Percentiles rank a stretch among this genome's conserved stretches.
phyloP scores from a whole-genome alignment of 345 rosid genomes.

The Salix brachista region DNA sequence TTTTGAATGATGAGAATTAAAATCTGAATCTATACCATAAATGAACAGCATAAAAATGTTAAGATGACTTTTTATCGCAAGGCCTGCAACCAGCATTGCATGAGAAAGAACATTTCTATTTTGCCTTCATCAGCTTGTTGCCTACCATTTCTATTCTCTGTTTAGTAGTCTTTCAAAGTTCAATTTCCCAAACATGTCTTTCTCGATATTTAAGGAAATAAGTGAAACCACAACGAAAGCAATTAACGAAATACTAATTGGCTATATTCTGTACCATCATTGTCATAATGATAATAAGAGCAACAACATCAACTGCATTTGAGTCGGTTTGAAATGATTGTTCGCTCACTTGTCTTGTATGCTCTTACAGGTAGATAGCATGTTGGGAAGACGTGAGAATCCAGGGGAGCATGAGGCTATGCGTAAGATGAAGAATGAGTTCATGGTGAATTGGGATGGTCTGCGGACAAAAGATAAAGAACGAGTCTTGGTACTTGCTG shows the following conservation, averaged over 20 bases:
- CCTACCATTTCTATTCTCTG: background rate
- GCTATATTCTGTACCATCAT: background rate
- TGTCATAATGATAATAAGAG: background rate
- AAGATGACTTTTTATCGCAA: background rate
- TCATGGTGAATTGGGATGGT: constrained; percentile 99
- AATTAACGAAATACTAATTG: background rate
- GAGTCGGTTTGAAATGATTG: background rate
- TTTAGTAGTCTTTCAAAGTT: background rate
- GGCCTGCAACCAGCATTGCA: background rate
- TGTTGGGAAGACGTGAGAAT: constrained; percentile 97
- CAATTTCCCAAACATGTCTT: background rate
- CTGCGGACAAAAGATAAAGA: constrained; percentile 93
- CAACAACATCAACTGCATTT: background rate
- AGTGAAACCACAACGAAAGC: background rate
- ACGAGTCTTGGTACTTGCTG: constrained; percentile 91
- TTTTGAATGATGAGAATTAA: background rate
- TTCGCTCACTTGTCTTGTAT: background rate
- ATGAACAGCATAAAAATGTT: background rate
- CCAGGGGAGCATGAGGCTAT: constrained; percentile 99
- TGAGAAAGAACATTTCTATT: background rate
- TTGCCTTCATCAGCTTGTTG: background rate
- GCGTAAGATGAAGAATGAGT: constrained; percentile 99
- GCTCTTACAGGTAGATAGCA: constrained; percentile 80
- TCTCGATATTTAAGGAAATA: background rate
- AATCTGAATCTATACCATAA: background rate